phyloP scores from a whole-genome alignment of 441 rosid genomes.

The Aleurites moluccanus region DNA sequence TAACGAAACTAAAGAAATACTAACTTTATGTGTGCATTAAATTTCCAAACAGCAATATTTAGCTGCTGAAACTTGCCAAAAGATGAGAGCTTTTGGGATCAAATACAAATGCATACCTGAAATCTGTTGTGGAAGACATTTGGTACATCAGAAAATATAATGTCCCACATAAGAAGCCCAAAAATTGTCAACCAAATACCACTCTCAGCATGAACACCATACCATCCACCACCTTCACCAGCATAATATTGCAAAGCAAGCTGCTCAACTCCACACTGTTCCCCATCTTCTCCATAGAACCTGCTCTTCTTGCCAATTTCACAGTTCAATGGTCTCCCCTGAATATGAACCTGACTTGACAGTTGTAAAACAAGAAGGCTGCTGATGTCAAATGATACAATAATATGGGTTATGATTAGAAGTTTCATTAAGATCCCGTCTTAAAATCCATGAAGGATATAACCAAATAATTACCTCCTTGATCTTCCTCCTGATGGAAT shows the following conservation, averaged over 20 bases:
- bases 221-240: constrained; percentile 86
- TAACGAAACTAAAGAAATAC: background rate
- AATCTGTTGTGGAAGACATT: constrained; percentile 76
- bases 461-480: constrained; percentile 50
- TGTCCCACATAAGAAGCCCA: constrained; percentile 91
- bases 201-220: constrained; percentile 83
- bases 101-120: constrained; percentile 52
- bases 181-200: constrained; percentile 93
- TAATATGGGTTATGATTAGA: background rate
- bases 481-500: constrained; percentile 55
- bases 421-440: constrained; percentile 18
- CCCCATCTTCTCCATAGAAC: constrained; percentile 88
- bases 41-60: constrained; percentile 3
- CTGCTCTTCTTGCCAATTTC: constrained; percentile 74
- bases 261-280: constrained; percentile 93
- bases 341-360: constrained; percentile 57
- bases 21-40: too few relatives aligned
- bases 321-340: constrained; percentile 84
- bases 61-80: background rate
- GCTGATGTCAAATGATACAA: background rate
- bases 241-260: constrained; percentile 89
- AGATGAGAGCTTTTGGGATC: constrained; percentile 4
- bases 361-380: background rate
- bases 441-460: constrained; percentile 11
- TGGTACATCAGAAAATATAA: constrained; percentile 65